A percentile compares a stretch with the other conserved stretches of the same genome.
Evolutionary conservation across 179 eudicot species (phyloP).

Genomic region (Vitellaria paradoxa): DNA sequence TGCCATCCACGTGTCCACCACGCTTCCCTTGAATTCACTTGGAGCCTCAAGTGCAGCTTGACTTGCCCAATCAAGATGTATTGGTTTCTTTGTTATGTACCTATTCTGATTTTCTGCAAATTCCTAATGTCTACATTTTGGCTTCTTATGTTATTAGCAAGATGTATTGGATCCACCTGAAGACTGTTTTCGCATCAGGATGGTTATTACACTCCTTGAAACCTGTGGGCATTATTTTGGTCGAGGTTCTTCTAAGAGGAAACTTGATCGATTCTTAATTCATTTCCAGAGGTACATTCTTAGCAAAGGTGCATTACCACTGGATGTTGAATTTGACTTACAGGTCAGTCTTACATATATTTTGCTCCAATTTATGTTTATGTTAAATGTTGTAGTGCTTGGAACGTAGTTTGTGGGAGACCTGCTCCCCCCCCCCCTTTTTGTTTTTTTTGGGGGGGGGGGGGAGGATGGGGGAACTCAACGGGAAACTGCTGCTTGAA

Average conservation of each 20-base stretch:
- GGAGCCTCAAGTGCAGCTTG: no score
- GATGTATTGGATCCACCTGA: conserved; percentile 92
- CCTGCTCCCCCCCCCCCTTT: no score
- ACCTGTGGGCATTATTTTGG: conserved; percentile 98
- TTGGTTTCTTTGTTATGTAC: not conserved
- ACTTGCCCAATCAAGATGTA: no score
- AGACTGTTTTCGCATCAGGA: conserved; percentile 89
- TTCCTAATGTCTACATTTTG: conserved; percentile 12
- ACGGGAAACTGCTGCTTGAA: no score
- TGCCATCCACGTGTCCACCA: no score
- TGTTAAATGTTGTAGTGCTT: not conserved
- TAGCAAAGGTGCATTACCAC: conserved; percentile 78
- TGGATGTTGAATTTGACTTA: conserved; percentile 95
- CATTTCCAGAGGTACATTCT: conserved; percentile 88
- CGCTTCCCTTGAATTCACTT: no score
- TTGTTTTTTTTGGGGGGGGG: no score
- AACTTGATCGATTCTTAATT: conserved; percentile 86
- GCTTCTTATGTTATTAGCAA: conserved; percentile 46
- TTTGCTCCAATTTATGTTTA: conserved; percentile 3
- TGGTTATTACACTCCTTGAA: conserved; percentile 88
- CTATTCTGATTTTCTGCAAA: not conserved
- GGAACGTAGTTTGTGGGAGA: conserved; percentile 3
- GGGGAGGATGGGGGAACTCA: no score
- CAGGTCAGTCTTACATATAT: conserved; percentile 52
- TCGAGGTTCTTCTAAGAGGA: conserved; percentile 91